Conservation (phyloP, 1,284 basidiomycete genomes). For the Ustilago curta region DNA sequence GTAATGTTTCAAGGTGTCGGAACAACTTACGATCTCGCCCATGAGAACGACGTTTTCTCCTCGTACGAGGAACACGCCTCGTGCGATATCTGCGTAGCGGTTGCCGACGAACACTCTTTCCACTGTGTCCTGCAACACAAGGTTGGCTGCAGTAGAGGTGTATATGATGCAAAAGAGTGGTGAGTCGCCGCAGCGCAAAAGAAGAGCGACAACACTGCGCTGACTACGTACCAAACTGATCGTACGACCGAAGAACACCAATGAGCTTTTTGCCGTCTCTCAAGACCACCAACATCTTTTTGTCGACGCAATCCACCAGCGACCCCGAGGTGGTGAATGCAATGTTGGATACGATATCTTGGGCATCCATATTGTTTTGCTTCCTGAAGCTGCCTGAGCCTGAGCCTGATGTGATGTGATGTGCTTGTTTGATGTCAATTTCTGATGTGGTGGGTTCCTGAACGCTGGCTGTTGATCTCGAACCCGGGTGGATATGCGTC, state of each 20-base stretch:
- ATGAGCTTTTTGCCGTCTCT: conserved; percentile 96
- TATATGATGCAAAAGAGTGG: not conserved
- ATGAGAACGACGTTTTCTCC: conserved; percentile 98
- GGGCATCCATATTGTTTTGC: conserved; percentile 61
- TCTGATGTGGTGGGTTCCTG: too few species aligned
- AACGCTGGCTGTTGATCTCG: too few species aligned
- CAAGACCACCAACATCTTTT: conserved; percentile 97
- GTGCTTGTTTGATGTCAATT: not conserved
- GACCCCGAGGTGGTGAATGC: conserved; percentile 68
- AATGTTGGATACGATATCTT: conserved; percentile 65
- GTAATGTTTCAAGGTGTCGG: conserved; percentile 45
- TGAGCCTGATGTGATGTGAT: not conserved
- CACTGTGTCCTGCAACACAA: conserved; percentile 75
- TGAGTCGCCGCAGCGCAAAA: not conserved
- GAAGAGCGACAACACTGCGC: not conserved
- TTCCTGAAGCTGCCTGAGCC: not conserved
- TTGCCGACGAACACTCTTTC: conserved; percentile 79
- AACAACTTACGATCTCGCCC: conserved; percentile 86
- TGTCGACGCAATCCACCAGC: conserved; percentile 67
- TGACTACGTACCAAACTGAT: conserved; percentile 90
- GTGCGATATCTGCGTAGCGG: conserved; percentile 81
- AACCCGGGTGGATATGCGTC: not conserved
- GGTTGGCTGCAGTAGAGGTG: conserved; percentile 78
- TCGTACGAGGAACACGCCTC: conserved; percentile 91
- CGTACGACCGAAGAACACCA: conserved; percentile 94